Conservation (phyloP, 1,284 basidiomycete species). For the Paramarasmius palmivorus region DNA sequence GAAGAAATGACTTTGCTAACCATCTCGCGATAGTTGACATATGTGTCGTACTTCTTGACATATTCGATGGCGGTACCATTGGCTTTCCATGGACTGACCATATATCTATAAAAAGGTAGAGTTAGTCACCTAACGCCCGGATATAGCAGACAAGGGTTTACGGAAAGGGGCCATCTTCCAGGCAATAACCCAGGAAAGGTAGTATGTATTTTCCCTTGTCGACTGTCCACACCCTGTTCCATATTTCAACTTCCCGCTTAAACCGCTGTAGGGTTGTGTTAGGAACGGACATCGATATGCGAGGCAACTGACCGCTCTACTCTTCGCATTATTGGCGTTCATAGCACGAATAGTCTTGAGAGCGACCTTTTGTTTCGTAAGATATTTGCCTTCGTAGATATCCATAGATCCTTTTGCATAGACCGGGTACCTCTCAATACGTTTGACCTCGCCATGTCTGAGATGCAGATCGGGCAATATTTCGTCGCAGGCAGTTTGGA, state of each 20-base stretch:
- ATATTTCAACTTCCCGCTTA: slow-evolving; percentile 52
- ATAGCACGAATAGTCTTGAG: background rate
- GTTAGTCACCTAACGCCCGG: background rate
- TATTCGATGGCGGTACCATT: slow-evolving; percentile 16
- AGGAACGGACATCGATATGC: too few relatives aligned
- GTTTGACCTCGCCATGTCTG: background rate
- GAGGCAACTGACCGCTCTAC: background rate
- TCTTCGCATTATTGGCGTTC: background rate
- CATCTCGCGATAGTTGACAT: slow-evolving; percentile 15
- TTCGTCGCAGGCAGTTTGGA: background rate
- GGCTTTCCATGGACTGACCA: slow-evolving; percentile 19
- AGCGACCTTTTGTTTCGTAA: background rate
- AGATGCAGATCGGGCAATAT: background rate
- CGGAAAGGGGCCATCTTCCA: slow-evolving; percentile 57
- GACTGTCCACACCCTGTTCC: slow-evolving; percentile 49
- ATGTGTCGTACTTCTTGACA: slow-evolving; percentile 15
- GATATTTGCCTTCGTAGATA: background rate
- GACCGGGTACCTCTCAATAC: background rate
- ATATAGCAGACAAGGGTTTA: slow-evolving; percentile 22
- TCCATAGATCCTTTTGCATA: background rate
- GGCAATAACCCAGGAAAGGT: slow-evolving; percentile 56
- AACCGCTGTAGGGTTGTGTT: slow-evolving; percentile 39
- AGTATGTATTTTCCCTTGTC: slow-evolving; percentile 52
- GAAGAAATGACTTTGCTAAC: background rate
- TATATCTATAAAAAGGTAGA: slow-evolving; percentile 10